Evolutionary conservation across 2,329 filamentous ascomycete species (phyloP).

Genomic region (Davidsoniella australis): DNA sequence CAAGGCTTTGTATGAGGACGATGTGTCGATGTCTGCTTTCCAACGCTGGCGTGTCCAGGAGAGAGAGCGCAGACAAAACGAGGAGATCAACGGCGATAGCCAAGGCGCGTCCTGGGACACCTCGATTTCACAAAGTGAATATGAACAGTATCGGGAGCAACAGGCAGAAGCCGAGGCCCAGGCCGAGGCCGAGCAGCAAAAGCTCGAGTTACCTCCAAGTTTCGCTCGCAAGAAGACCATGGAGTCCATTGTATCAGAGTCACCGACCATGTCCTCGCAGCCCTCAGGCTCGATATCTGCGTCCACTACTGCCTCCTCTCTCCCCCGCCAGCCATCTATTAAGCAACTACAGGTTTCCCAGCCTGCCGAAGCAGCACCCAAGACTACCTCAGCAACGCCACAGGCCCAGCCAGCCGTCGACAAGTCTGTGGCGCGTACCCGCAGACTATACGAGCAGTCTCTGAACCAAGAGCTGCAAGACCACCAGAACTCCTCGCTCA

Average conservation of each 20-base stretch:
- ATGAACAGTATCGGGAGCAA: background rate
- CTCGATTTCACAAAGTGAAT: background rate
- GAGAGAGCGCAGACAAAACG: slow-evolving; percentile 28
- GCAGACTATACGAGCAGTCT: slow-evolving; percentile 68
- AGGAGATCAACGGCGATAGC: background rate
- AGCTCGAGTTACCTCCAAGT: background rate
- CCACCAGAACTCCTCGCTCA: slow-evolving; percentile 58
- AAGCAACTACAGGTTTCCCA: background rate
- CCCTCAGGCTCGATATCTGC: background rate
- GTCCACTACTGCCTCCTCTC: background rate
- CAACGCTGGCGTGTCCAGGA: slow-evolving; percentile 54
- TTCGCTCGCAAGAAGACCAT: slow-evolving; percentile 2
- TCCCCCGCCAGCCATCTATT: background rate
- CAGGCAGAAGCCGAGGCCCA: too few species aligned
- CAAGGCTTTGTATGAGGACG: slow-evolving; percentile 67
- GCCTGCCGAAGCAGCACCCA: background rate
- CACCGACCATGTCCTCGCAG: slow-evolving; percentile 25
- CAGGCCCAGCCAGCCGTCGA: slow-evolving; percentile 4
- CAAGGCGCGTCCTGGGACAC: background rate
- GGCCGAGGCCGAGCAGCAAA: background rate
- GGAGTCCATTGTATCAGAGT: background rate
- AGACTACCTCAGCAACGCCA: background rate
- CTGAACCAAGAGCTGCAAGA: slow-evolving; percentile 65
- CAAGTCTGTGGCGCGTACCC: slow-evolving; percentile 42
- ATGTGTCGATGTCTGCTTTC: slow-evolving; percentile 66